A percentile compares a stretch with the other conserved stretches of the same genome.
These are phyloP conservation scores for Trypethelium eluteriae DNA, from an alignment of 495 filamentous ascomycete species.

Conservation along the genomic window DNA sequence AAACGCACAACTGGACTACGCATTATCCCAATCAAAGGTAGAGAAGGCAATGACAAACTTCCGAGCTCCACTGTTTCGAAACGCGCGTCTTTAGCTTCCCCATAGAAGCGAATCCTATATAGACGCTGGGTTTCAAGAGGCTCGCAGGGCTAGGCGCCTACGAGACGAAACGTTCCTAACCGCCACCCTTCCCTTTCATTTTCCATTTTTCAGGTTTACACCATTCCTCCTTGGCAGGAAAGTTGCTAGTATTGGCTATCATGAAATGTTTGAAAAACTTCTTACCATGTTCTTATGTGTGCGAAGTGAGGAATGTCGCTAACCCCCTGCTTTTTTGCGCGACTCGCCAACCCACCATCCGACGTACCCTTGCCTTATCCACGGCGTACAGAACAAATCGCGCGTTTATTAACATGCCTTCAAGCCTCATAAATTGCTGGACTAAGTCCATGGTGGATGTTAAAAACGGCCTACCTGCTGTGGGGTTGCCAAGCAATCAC, in stretches of 20 bases:
- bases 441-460: neutral
- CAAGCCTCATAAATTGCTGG: neutral
- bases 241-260: neutral
- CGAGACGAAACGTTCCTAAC: no score
- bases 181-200: no score
- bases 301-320: neutral
- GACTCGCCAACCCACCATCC: conserved; percentile 1
- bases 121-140: no score
- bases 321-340: neutral
- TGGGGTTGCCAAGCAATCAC: neutral
- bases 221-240: neutral
- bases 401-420: neutral
- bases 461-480: neutral
- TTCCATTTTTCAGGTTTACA: no score
- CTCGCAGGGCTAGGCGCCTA: no score
- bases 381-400: neutral
- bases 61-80: no score
- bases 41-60: no score
- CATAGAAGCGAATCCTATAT: no score
- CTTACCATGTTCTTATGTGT: neutral
- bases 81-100: no score
- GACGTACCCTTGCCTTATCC: neutral
- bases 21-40: no score
- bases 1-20: no score
- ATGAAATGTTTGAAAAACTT: neutral